Evolutionary conservation across 352 stramenopile species (phyloP), one percentile per base, ranked within the genome.

Genomic region (Plasmopara muralis): DNA sequence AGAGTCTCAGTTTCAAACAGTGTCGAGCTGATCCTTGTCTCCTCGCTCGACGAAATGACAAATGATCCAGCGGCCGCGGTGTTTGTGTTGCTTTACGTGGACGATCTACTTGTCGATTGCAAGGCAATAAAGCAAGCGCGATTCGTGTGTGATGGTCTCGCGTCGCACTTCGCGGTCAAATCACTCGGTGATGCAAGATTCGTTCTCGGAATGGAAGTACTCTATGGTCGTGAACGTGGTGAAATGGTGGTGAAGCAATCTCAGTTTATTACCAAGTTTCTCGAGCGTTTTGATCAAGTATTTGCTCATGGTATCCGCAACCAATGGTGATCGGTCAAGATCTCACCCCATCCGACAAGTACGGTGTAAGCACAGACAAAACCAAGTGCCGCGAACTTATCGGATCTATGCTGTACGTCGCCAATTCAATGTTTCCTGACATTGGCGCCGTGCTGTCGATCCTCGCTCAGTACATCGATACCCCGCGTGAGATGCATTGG

Each of bases 381-480:
- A 49, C 10, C 13, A n/a, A 13, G 6, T 64, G 49, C 37, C 60
- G 53, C 8, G 44, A 60, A 38, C 30, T 62, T 5, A 28, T 62
- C 13, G 48, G 43, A 0, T 64, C 46, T 9, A 6, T 68, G 0
- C 25, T 67, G 15, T 64, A 68, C 15, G 42, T 65, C 0, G 63
- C 57, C 0, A 68, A 68, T 43, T 40, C 45, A 5, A 68, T 53
- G 6, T 29, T 41, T 13, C 54, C 45, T 4, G 58, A 71, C 39
- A 62, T 60, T n/a, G 43, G 28, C 13, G 28, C 50, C 9, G 39
- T 34, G 14, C 9, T 64, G 1, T 20, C 2, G 2, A 20, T 47
- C 1, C 45, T 61, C 0, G 60, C 49, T 1, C 62, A 49, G 10
- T 52, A 58, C 14, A 9, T 70, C 1, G 53, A 67, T 4, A 6